Conservation (phyloP, 1,284 basidiomycete genomes). For the Leccinum ponderosum region DNA sequence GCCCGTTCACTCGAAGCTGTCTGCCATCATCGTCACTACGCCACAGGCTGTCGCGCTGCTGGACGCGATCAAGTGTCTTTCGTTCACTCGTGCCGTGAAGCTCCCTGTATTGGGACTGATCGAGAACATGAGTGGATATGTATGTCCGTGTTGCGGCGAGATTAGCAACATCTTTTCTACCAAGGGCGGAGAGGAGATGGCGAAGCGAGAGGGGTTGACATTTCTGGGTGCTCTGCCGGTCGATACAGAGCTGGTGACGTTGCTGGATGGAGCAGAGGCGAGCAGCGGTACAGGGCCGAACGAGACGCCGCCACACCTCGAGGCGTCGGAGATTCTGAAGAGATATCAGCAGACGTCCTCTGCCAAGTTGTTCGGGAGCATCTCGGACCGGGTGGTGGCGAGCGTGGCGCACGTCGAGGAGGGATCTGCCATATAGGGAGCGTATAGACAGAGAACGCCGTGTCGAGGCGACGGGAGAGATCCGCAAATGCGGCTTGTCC, state of each 20-base stretch:
- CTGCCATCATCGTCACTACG: slow-evolving; percentile 92
- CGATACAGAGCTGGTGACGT: slow-evolving; percentile 87
- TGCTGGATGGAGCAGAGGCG: slow-evolving; percentile 74
- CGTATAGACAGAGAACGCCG: not conserved
- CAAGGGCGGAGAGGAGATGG: slow-evolving; percentile 90
- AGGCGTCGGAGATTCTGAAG: slow-evolving; percentile 49
- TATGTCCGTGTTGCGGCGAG: slow-evolving; percentile 94
- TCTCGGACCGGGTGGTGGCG: slow-evolving; percentile 44
- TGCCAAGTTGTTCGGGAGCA: slow-evolving; percentile 56
- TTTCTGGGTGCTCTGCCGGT: slow-evolving; percentile 94
- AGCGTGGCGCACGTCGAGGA: slow-evolving; percentile 5
- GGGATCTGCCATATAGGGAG: slow-evolving; percentile 4
- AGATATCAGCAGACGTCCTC: slow-evolving; percentile 64
- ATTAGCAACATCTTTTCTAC: slow-evolving; percentile 94
- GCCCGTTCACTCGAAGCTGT: slow-evolving; percentile 78
- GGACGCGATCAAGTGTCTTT: slow-evolving; percentile 95
- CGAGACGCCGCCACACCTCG: slow-evolving; percentile 12
- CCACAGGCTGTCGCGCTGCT: slow-evolving; percentile 96
- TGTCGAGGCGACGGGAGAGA: not conserved
- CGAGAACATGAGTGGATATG: slow-evolving; percentile 99
- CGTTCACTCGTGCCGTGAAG: slow-evolving; percentile 87
- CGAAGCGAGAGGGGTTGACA: slow-evolving; percentile 66
- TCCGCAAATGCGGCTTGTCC: not conserved
- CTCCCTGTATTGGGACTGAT: slow-evolving; percentile 93
- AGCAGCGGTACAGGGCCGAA: slow-evolving; percentile 17